Evolutionary conservation across 345 rosid species (phyloP).

Genomic region (Gossypium anomalum): DNA sequence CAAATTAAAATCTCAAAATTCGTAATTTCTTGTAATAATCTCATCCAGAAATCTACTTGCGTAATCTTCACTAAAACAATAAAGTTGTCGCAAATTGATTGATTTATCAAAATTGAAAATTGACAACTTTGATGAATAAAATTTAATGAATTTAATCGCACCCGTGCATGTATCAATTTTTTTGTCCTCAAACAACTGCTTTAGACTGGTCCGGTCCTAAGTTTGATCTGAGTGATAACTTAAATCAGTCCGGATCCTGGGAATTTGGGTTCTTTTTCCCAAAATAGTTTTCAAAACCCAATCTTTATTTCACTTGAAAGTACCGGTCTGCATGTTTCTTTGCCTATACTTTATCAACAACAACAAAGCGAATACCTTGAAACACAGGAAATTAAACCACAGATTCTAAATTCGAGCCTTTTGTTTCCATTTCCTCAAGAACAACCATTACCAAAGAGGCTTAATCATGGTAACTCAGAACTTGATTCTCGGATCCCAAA

Average conservation of each 20-base stretch:
- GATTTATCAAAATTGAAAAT: too few species aligned
- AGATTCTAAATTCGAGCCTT: conserved; percentile 26
- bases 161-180: not conserved
- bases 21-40: too few species aligned
- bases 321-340: conserved; percentile 11
- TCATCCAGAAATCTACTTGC: too few species aligned
- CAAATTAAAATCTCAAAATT: too few species aligned
- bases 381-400: conserved; percentile 17
- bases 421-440: conserved; percentile 31
- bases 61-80: too few species aligned
- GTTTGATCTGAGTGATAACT: conserved; percentile 20
- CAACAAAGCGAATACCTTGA: conserved; percentile 21
- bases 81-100: too few species aligned
- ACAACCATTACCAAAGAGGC: conserved; percentile 41
- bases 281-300: conserved; percentile 15
- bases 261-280: conserved; percentile 26
- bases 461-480: conserved; percentile 21
- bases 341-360: not conserved
- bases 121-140: too few species aligned
- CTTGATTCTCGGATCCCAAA: conserved; percentile 22
- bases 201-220: conserved; percentile 16
- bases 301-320: conserved; percentile 24
- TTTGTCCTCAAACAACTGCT: conserved; percentile 38
- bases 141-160: too few species aligned
- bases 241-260: conserved; percentile 4